phyloP scores from a whole-genome alignment of 768 basidiomycete species.

The Lanmaoa rubissima region DNA sequence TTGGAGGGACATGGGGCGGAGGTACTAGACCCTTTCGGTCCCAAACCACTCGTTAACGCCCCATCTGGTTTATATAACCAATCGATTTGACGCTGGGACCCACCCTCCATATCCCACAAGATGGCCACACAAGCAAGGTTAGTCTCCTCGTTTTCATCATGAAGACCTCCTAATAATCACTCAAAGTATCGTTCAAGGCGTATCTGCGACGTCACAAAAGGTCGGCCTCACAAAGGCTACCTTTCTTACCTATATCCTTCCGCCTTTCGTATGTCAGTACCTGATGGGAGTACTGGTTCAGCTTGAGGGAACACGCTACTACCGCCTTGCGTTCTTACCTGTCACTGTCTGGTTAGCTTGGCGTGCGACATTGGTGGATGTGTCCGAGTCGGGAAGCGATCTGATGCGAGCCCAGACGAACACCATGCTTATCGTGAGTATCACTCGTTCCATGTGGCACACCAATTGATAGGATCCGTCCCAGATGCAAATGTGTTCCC shows the following conservation, averaged over 20 bases:
- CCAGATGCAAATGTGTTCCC: conserved; percentile 16
- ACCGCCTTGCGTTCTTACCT: conserved; percentile 51
- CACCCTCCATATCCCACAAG: neutral
- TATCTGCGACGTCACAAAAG: conserved; percentile 7
- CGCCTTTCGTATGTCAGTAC: conserved; percentile 47
- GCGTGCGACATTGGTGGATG: conserved; percentile 33
- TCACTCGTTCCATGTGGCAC: neutral
- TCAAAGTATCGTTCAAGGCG: neutral
- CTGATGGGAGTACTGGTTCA: conserved; percentile 53
- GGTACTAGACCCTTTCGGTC: too few relatives aligned
- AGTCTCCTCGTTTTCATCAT: neutral
- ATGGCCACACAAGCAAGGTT: conserved; percentile 6
- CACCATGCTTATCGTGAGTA: conserved; percentile 19
- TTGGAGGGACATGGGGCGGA: too few relatives aligned
- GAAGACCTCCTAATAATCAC: neutral
- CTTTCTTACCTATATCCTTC: conserved; percentile 39
- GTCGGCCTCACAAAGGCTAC: conserved; percentile 15
- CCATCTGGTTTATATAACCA: neutral
- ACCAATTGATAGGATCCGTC: neutral
- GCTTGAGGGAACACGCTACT: conserved; percentile 36
- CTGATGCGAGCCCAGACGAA: conserved; percentile 14
- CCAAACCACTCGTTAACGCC: too few relatives aligned
- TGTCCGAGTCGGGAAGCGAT: conserved; percentile 24
- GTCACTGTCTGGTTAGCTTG: conserved; percentile 44
- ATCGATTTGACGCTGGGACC: neutral